phyloP scores from a whole-genome alignment of 2,329 filamentous ascomycete species.

The Botryotinia convoluta region DNA sequence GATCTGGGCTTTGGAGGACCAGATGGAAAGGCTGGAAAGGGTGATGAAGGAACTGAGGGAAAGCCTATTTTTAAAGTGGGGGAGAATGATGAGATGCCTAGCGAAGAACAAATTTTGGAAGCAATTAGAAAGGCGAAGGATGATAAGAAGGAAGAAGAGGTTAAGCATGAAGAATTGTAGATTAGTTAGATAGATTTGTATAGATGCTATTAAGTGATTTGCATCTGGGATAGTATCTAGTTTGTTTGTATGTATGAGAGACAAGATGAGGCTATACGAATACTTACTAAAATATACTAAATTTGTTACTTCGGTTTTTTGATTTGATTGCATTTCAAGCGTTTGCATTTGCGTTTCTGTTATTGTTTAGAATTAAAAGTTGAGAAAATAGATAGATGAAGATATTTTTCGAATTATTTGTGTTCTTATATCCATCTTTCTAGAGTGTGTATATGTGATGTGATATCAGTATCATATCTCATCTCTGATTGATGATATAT shows the following conservation, averaged over 20 bases:
- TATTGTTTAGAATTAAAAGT: neutral
- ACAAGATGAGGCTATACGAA: neutral
- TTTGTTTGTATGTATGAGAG: neutral
- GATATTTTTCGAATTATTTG: neutral
- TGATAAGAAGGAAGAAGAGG: constrained; percentile 16
- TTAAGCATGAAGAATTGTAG: constrained; percentile 31
- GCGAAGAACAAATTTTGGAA: constrained; percentile 51
- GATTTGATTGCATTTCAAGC: neutral
- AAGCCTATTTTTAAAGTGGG: constrained; percentile 41
- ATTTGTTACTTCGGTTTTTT: neutral
- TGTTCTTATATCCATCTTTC: neutral
- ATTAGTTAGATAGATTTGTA: constrained; percentile 6
- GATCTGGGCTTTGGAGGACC: constrained; percentile 39
- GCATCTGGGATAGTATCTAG: neutral
- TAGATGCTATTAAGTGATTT: neutral
- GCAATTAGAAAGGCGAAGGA: constrained; percentile 47
- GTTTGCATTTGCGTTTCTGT: neutral
- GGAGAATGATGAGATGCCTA: constrained; percentile 45
- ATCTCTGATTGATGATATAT: too few species aligned
- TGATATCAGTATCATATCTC: neutral
- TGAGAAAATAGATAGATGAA: neutral
- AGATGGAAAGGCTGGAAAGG: neutral
- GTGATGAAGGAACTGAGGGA: constrained; percentile 31
- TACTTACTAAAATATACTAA: neutral
- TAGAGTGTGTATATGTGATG: neutral